These are phyloP conservation scores for Podospora pseudocomata DNA, from an alignment of 495 filamentous ascomycete species.

Conservation along the genomic window DNA sequence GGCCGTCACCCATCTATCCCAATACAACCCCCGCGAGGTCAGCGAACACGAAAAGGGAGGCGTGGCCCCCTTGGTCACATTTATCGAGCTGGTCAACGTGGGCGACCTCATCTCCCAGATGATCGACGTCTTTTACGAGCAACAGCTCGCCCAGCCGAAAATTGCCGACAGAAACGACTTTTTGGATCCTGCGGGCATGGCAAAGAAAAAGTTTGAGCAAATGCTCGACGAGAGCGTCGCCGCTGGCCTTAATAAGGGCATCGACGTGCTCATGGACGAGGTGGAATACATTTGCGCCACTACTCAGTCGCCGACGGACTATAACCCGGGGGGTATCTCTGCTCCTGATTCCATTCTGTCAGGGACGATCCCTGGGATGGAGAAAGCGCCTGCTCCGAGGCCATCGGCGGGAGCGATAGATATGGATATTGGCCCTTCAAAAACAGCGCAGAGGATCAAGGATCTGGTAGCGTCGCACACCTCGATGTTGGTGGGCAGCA, in stretches of 20 bases:
- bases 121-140: constrained; percentile 98
- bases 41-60: constrained; percentile 64
- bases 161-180: constrained; percentile 93
- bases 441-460: constrained; percentile 74
- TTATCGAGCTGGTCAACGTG: constrained; percentile 95
- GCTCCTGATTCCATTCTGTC: constrained; percentile 36
- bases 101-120: constrained; percentile 98
- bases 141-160: constrained; percentile 77
- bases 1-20: constrained; percentile 84
- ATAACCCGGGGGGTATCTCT: constrained; percentile 62
- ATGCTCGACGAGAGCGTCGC: constrained; percentile 98
- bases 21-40: constrained; percentile 86
- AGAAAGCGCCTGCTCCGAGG: constrained; percentile 9
- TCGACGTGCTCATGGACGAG: constrained; percentile 97
- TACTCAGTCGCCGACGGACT: constrained; percentile 80
- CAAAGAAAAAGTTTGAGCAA: constrained; percentile 98
- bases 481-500: constrained; percentile 84
- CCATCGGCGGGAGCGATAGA: constrained; percentile 16
- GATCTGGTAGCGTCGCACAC: constrained; percentile 84
- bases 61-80: constrained; percentile 89
- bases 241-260: constrained; percentile 92
- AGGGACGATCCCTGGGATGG: constrained; percentile 2
- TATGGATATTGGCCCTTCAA: constrained; percentile 74
- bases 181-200: constrained; percentile 80
- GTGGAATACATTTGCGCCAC: constrained; percentile 94